Evolutionary conservation across 2,329 filamentous ascomycete species (phyloP).

Genomic region (Zopfia rhizophila): DNA sequence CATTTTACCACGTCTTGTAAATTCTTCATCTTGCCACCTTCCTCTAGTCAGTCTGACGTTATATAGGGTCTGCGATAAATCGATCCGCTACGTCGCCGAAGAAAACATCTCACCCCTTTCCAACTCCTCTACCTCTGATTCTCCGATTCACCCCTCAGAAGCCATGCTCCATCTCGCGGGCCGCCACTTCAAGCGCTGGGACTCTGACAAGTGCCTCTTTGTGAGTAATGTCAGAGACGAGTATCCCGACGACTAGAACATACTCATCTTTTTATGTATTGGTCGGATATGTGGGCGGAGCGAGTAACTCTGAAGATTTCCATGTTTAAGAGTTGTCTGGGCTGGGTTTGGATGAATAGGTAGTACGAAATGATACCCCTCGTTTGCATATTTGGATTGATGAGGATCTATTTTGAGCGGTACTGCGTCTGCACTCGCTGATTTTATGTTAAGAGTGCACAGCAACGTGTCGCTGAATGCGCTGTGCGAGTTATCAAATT

Average conservation of each 20-base stretch:
- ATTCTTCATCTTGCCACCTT: conserved; percentile 51
- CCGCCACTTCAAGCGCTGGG: conserved; percentile 89
- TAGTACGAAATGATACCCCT: too few relatives aligned
- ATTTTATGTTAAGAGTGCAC: too few relatives aligned
- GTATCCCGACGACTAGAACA: conserved; percentile 80
- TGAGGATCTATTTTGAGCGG: too few relatives aligned
- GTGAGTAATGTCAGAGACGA: conserved; percentile 85
- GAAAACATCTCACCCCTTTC: conserved; percentile 73
- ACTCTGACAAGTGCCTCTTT: conserved; percentile 72
- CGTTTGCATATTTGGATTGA: too few relatives aligned
- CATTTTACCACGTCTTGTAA: conserved; percentile 89
- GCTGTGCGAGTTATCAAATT: too few relatives aligned
- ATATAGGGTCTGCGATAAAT: conserved; percentile 71
- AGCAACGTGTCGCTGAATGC: too few relatives aligned
- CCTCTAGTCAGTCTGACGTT: conserved; percentile 3
- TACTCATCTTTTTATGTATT: not conserved
- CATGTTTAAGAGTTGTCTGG: too few relatives aligned
- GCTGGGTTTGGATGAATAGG: too few relatives aligned
- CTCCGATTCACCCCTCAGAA: conserved; percentile 58
- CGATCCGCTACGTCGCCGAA: conserved; percentile 79
- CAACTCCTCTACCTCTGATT: conserved; percentile 17
- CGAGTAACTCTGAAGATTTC: conserved; percentile 13
- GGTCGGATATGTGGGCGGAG: conserved; percentile 13
- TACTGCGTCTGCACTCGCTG: too few relatives aligned
- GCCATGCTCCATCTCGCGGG: conserved; percentile 77